phyloP scores from a whole-genome alignment of 495 filamentous ascomycete species.

The Umbilicaria muhlenbergii region DNA sequence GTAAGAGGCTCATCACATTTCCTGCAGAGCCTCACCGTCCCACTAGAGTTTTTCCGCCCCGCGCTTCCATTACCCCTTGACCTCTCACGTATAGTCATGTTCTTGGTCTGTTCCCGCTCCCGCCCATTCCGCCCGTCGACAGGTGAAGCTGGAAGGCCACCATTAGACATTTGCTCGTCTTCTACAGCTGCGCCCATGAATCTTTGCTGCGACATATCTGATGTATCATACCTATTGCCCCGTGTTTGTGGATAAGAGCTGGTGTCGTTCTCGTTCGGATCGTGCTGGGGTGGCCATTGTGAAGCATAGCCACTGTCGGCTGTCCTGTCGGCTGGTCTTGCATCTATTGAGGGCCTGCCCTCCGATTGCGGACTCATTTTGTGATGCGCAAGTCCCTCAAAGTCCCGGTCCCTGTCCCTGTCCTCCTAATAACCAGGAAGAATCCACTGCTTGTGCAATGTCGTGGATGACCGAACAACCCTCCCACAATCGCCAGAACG shows the following conservation, averaged over 20 bases:
- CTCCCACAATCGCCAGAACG: too few relatives aligned
- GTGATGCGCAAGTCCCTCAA: background rate
- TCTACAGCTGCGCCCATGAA: constrained; percentile 3
- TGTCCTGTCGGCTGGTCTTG: constrained; percentile 7
- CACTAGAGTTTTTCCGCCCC: constrained; percentile 24
- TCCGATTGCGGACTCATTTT: constrained; percentile 13
- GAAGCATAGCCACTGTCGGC: constrained; percentile 2
- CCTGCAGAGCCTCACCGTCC: constrained; percentile 50
- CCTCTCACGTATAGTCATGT: constrained; percentile 14
- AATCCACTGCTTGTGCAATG: too few relatives aligned
- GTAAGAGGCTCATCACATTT: constrained; percentile 77
- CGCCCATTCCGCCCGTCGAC: constrained; percentile 8
- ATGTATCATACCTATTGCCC: constrained; percentile 8
- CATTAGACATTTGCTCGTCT: constrained; percentile 7
- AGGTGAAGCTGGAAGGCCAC: constrained; percentile 6
- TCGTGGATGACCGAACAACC: too few relatives aligned
- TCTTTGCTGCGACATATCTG: constrained; percentile 5
- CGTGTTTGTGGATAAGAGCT: constrained; percentile 3
- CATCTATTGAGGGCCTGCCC: constrained; percentile 11
- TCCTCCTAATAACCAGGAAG: too few relatives aligned
- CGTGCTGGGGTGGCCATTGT: background rate
- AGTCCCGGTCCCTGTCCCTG: too few relatives aligned
- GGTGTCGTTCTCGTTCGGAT: constrained; percentile 7
- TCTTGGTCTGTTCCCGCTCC: constrained; percentile 5
- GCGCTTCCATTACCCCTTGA: constrained; percentile 30